Conservation (phyloP, 768 basidiomycete genomes). For the Arthromyces matolae region DNA sequence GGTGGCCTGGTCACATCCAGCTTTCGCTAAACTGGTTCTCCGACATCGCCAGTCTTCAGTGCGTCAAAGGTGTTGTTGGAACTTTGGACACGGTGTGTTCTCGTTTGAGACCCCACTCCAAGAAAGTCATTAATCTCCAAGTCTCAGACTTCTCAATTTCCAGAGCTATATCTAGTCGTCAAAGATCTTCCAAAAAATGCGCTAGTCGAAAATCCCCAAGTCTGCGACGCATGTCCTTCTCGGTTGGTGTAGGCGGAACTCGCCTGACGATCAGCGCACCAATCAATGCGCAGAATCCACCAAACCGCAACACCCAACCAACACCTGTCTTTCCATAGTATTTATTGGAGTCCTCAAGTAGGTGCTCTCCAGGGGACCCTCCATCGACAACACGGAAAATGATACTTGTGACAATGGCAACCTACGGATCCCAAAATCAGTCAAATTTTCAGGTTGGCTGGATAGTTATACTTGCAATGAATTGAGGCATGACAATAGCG, state of each 20-base stretch:
- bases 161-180: slow-evolving; percentile 58
- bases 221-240: slow-evolving; percentile 83
- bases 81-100: slow-evolving; percentile 17
- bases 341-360: slow-evolving; percentile 39
- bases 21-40: slow-evolving; percentile 73
- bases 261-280: slow-evolving; percentile 77
- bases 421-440: slow-evolving; percentile 44
- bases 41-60: slow-evolving; percentile 32
- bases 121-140: background rate
- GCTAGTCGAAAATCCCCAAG: slow-evolving; percentile 73
- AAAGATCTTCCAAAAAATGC: slow-evolving; percentile 70
- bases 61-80: slow-evolving; percentile 38
- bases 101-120: background rate
- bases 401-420: slow-evolving; percentile 78
- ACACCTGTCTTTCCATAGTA: slow-evolving; percentile 87
- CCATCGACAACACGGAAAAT: slow-evolving; percentile 85
- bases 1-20: slow-evolving; percentile 63
- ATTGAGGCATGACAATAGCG: slow-evolving; percentile 92
- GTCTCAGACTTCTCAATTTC: slow-evolving; percentile 20
- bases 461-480: slow-evolving; percentile 59
- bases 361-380: slow-evolving; percentile 34
- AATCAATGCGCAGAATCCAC: slow-evolving; percentile 81
- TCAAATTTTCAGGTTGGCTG: slow-evolving; percentile 4
- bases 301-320: slow-evolving; percentile 91
- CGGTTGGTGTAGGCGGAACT: slow-evolving; percentile 87